Conservation (phyloP, 768 basidiomycete genomes). For the Mycena crocata region DNA sequence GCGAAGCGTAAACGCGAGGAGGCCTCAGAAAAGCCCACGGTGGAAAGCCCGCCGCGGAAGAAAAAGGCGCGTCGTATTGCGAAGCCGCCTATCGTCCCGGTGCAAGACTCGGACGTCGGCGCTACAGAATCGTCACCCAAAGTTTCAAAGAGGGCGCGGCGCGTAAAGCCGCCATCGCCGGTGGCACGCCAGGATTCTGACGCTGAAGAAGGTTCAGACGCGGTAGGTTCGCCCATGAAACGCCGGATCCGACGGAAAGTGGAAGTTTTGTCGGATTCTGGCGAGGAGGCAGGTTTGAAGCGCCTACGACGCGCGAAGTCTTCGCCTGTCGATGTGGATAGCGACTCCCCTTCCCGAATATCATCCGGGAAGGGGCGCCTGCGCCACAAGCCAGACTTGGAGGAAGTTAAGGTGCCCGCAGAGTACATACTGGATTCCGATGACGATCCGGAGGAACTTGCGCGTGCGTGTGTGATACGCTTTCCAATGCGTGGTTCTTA, state of each 20-base stretch:
- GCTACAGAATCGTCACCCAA: not conserved
- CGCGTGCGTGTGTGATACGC: constrained; percentile 8
- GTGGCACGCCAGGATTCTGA: not conserved
- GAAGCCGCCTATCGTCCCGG: constrained; percentile 9
- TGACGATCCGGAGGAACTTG: constrained; percentile 31
- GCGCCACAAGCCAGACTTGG: constrained; percentile 13
- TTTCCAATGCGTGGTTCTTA: not conserved
- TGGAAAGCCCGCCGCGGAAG: constrained; percentile 10
- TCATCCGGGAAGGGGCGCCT: constrained; percentile 22
- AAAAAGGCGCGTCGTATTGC: constrained; percentile 21
- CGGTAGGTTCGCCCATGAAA: constrained; percentile 5
- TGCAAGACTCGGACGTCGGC: constrained; percentile 14
- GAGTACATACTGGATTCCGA: constrained; percentile 24
- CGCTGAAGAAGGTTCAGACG: constrained; percentile 10
- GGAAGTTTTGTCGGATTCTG: constrained; percentile 24
- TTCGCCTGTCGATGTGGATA: constrained; percentile 21
- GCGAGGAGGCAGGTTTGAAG: constrained; percentile 11
- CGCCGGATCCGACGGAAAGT: constrained; percentile 3
- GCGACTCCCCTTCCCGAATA: constrained; percentile 9
- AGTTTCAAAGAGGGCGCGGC: constrained; percentile 4
- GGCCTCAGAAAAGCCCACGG: not conserved
- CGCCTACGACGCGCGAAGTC: constrained; percentile 21
- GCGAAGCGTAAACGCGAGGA: constrained; percentile 19
- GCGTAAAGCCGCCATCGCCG: not conserved
- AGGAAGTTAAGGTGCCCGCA: not conserved